phyloP scores from a whole-genome alignment of 768 basidiomycete species.

The Mycena pura region DNA sequence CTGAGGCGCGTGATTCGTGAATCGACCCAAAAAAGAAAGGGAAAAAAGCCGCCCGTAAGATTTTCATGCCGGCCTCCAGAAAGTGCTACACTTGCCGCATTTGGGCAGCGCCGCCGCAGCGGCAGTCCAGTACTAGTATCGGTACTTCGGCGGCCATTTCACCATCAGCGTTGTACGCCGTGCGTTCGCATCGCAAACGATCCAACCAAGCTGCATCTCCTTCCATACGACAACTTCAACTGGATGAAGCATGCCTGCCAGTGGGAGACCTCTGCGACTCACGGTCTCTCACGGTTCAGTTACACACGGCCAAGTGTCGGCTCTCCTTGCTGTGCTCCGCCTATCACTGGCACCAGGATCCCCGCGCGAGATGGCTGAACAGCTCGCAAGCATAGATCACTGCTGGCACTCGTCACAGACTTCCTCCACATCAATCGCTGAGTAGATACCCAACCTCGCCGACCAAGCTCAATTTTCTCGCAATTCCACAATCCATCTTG shows the following conservation, averaged over 20 bases:
- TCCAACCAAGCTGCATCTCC: slow-evolving; percentile 22
- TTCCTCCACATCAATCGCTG: slow-evolving; percentile 4
- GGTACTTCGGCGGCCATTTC: no score
- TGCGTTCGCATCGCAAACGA: no score
- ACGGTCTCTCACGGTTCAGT: slow-evolving; percentile 16
- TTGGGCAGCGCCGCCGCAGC: no score
- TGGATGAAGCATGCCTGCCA: slow-evolving; percentile 25
- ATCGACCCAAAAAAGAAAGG: no score
- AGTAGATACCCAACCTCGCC: no score
- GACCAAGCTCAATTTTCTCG: no score
- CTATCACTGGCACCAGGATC: background rate
- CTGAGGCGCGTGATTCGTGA: no score
- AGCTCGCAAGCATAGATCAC: background rate
- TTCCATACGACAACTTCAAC: slow-evolving; percentile 35
- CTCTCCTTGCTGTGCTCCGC: slow-evolving; percentile 20
- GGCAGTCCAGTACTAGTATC: no score
- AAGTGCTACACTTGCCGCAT: no score
- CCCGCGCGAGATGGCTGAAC: background rate
- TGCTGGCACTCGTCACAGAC: background rate
- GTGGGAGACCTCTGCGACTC: slow-evolving; percentile 23
- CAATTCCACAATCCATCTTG: slow-evolving; percentile 1
- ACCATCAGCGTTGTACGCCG: no score
- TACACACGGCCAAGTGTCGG: slow-evolving; percentile 31
- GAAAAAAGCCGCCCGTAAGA: no score
- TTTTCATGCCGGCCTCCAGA: no score